Base-by-base conservation (phyloP, 306 rosid genomes). In the Castanea crenata region DNA sequence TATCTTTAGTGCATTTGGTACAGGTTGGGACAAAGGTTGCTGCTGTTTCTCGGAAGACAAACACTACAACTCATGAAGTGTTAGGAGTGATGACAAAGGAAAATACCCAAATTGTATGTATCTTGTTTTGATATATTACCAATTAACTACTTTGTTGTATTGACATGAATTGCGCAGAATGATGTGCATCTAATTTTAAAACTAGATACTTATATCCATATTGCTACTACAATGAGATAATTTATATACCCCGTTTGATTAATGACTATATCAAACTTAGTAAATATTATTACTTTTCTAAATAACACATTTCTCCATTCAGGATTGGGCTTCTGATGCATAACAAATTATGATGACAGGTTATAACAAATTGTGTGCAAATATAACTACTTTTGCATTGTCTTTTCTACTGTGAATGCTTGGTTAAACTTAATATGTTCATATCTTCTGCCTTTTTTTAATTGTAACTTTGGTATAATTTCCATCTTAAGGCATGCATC, bases 21-120 rank as follows among this genome's bases (percentile, higher is more conserved):
- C 67, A 95, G 99, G 99, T 89, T 85, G 98, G 99, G 74, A 88
- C 98, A n/a, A 95, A 93, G 91, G 98, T 95, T 67, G 90, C 98
- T 3, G 99, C 99, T 65, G 98, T 95, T 83, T 93, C 99, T 5
- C 81, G 97, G 82, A 95, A 95, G 91, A 95, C 98, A 49, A 91
- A 95, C 85, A 95, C 99, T 78, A 92, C 98, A n/a, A 89, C 92
- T 79, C 96, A 95, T 89, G 98, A 95, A 89, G 97, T 95, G 25
- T 86, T 91, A 35, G 99, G 97, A 83, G 93, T 90, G 62, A 76
- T 91, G 90, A 95, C 98, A 12, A 90, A 92, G 81, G 97, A 90
- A 84, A 86, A 91, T 77, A 92, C 97, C 75, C 98, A 92, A 88
- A 83, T 92, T 84, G 99, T 95, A 82, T 69, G 99, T 90, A 52